Base-by-base conservation (phyloP, 2,329 filamentous ascomycete species). In the Paracorniculantispora psalliotae region DNA sequence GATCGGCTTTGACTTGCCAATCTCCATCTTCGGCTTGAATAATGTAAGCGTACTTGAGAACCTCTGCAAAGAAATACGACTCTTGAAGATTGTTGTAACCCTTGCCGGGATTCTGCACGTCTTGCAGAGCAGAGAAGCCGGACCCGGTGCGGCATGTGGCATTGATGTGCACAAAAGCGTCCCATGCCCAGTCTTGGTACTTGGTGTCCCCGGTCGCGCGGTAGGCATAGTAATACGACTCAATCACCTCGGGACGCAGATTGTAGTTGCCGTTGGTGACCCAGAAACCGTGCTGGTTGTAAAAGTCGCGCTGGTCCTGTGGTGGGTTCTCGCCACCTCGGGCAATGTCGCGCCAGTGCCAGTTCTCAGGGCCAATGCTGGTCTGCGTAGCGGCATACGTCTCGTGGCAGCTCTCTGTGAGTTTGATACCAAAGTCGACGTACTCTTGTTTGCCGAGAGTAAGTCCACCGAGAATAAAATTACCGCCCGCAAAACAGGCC, bases 131-230 rank as follows among this genome's bases (percentile, higher is more conserved):
- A 19, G 81, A 81, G 71, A 86, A 92, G 17, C 89, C 90, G 17
- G 81, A 85, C 3, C 81, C 83, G 0, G 81, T 82, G 19, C 80
- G 73, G 62, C 84, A 85, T 12, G 84, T 89, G 35, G 72, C 71
- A 66, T 87, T 87, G 68, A 92, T 86, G 17, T 81, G 81, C 37
- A 82, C 67, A 71, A 91, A 92, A 0, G 85, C 89, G 58, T 89
- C 84, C 88, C 89, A 93, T 7, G 86, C 86, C 89, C 89, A 92
- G 61, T 91, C 86, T 68, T 88, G 87, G 71, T 92, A 93, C 73
- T 83, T 87, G 44, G 77, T 66, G 60, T 91, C 80, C 3, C 86
- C 84, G 0, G 90, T 93, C 1, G 87, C 81, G 53, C 89, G 83
- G 75, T 88, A 92, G 2, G 90, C 90, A 69, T 93, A 92, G 77